Evolutionary conservation across 1,139 yeast species (phyloP).

Genomic region (Magnusiomyces fungicola): DNA sequence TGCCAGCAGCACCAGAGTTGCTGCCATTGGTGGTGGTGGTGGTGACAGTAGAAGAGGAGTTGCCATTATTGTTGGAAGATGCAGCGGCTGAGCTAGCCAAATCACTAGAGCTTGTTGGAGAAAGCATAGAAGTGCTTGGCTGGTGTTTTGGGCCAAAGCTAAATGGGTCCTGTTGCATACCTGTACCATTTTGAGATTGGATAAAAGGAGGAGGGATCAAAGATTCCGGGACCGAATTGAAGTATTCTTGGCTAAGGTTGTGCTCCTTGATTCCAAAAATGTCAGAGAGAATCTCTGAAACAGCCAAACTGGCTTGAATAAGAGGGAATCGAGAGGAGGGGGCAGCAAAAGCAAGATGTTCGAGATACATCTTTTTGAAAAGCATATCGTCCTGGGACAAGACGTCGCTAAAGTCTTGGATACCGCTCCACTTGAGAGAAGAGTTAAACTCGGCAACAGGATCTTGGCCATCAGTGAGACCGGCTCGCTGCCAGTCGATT

Average conservation of each 20-base stretch:
- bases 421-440: conserved; percentile 26
- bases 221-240: conserved; percentile 17
- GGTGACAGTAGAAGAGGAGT: conserved; percentile 10
- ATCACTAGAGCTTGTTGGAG: conserved; percentile 12
- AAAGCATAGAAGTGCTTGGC: conserved; percentile 13
- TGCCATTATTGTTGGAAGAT: conserved; percentile 12
- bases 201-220: conserved; percentile 23
- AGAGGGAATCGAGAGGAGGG: conserved; percentile 33
- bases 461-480: conserved; percentile 20
- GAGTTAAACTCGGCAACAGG: conserved; percentile 24
- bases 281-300: conserved; percentile 28
- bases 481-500: conserved; percentile 27
- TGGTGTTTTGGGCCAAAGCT: not conserved
- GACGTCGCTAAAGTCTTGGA: conserved; percentile 29
- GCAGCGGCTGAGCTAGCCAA: conserved; percentile 11
- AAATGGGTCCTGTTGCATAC: not conserved
- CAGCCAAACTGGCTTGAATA: conserved; percentile 28
- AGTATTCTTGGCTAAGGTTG: conserved; percentile 7
- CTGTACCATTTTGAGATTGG: conserved; percentile 2
- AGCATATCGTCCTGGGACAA: conserved; percentile 22
- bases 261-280: conserved; percentile 32
- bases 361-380: conserved; percentile 26
- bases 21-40: conserved; percentile 12
- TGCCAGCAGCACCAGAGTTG: conserved; percentile 9
- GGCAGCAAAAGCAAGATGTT: conserved; percentile 26